Percentiles rank a stretch among this genome's conserved stretches.
Conservation (phyloP, 805 yeast genomes). For the Millerago galiae region DNA sequence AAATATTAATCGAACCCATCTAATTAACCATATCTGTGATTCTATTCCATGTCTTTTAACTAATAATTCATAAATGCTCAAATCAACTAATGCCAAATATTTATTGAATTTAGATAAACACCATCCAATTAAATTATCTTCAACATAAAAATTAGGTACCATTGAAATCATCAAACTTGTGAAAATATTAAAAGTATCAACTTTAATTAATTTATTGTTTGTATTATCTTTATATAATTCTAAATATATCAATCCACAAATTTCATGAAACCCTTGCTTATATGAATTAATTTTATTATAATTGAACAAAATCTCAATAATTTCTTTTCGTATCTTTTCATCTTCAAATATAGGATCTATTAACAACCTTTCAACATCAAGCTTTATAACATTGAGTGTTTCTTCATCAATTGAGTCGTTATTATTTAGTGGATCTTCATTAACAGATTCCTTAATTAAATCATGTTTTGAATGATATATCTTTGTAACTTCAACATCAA, state of each 20-base stretch:
- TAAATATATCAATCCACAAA: conserved; percentile 40
- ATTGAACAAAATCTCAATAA: conserved; percentile 21
- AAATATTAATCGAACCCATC: conserved; percentile 40
- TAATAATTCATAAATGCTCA: conserved; percentile 38
- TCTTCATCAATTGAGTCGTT: conserved; percentile 5
- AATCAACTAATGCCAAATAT: conserved; percentile 39
- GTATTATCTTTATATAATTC: conserved; percentile 32
- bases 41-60: conserved; percentile 38
- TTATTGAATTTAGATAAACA: conserved; percentile 37
- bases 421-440: conserved; percentile 8
- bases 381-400: conserved; percentile 18
- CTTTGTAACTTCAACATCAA: not conserved
- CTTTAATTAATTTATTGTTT: conserved; percentile 8
- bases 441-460: conserved; percentile 1
- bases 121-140: conserved; percentile 34
- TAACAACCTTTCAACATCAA: conserved; percentile 23
- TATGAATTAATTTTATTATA: conserved; percentile 24
- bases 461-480: conserved; percentile 4
- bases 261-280: conserved; percentile 50
- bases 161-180: conserved; percentile 36
- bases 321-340: conserved; percentile 11
- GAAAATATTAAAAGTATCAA: conserved; percentile 40
- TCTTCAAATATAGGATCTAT: conserved; percentile 21
- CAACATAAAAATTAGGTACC: conserved; percentile 39
- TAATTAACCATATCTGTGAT: conserved; percentile 45